phyloP scores from a whole-genome alignment of 2,329 filamentous ascomycete genomes.

The Arthroderma sp. region DNA sequence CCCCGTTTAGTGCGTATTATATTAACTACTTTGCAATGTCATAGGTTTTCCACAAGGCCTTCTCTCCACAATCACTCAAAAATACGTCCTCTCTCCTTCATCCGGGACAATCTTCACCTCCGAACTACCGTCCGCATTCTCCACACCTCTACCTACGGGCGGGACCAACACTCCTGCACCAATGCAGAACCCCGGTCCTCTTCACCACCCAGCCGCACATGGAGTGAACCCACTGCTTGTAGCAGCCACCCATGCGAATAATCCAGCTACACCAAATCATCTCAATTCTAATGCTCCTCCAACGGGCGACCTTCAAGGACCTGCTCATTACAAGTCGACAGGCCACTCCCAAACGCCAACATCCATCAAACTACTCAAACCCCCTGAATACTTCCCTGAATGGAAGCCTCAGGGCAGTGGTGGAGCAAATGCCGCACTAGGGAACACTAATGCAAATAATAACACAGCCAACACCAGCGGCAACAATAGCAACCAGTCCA shows the following conservation, averaged over 20 bases:
- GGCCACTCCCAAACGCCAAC: constrained; percentile 66
- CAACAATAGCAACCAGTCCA: constrained; percentile 4
- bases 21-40: constrained; percentile 29
- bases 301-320: constrained; percentile 7
- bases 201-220: constrained; percentile 43
- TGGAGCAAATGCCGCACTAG: neutral
- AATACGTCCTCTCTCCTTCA: constrained; percentile 81
- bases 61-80: constrained; percentile 60
- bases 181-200: constrained; percentile 34
- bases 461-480: constrained; percentile 18
- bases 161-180: constrained; percentile 67
- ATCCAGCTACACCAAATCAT: constrained; percentile 24
- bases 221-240: constrained; percentile 83
- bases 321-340: constrained; percentile 41
- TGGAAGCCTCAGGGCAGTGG: constrained; percentile 59
- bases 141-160: constrained; percentile 79
- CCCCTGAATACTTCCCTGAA: constrained; percentile 77
- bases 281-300: constrained; percentile 20
- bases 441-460: constrained; percentile 12
- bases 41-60: constrained; percentile 82
- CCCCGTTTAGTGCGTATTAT: neutral
- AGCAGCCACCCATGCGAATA: constrained; percentile 55
- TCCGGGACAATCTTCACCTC: constrained; percentile 95
- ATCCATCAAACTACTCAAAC: constrained; percentile 61
- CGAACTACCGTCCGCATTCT: constrained; percentile 85